A percentile compares a stretch with the other conserved stretches of the same genome.
Conservation (phyloP, 2,329 filamentous ascomycete genomes). For the Colletotrichum endophyticum region DNA sequence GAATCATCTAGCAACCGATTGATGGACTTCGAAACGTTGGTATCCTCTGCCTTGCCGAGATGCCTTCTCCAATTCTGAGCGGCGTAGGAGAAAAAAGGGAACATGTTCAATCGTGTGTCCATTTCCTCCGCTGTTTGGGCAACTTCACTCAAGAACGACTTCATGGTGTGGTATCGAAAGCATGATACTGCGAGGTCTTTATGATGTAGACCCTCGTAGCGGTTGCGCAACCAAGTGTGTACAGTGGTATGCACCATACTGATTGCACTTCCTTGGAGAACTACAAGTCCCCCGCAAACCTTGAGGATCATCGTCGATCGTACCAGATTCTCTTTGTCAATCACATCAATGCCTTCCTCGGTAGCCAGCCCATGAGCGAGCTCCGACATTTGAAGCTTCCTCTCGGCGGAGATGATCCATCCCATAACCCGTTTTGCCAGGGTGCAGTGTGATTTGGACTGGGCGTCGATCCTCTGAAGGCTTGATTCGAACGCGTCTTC, state of each 20-base stretch:
- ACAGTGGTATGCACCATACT: not conserved
- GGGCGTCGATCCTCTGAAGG: not conserved
- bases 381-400: not conserved
- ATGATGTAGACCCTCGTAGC: rapidly evolving
- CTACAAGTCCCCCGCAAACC: not conserved
- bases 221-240: not conserved
- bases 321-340: not conserved
- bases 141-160: rapidly evolving
- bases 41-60: not conserved
- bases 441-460: not conserved
- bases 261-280: not conserved
- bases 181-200: not conserved
- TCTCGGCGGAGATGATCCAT: not conserved
- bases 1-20: not conserved
- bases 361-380: not conserved
- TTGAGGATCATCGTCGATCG: not conserved
- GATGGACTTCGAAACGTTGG: not conserved
- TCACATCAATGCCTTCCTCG: not conserved
- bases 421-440: not conserved
- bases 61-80: not conserved
- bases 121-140: not conserved
- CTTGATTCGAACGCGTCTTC: not conserved
- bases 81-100: not conserved
- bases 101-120: not conserved
- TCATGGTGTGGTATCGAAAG: not conserved